A percentile compares a stretch with the other conserved stretches of the same genome.
Evolutionary conservation across 495 filamentous ascomycete genomes (phyloP).

Genomic region (Daldinia grandis): DNA sequence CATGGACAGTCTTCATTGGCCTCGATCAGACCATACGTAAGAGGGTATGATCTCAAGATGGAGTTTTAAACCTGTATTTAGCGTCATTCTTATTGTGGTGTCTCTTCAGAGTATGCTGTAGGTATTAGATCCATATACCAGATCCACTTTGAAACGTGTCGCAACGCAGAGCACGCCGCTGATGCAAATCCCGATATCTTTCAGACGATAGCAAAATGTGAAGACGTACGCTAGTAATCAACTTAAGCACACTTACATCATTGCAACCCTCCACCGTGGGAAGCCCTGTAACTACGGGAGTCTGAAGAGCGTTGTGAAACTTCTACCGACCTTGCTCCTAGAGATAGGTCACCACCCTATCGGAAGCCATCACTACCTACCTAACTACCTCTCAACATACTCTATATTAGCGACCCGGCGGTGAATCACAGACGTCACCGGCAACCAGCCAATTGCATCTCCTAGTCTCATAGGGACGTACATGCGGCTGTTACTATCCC

Average conservation of each 20-base stretch:
- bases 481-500: neutral
- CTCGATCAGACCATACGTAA: neutral
- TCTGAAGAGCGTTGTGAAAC: constrained; percentile 39
- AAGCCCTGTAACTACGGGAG: constrained; percentile 28
- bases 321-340: constrained; percentile 29
- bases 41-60: constrained; percentile 16
- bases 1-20: neutral
- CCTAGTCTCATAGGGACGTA: neutral
- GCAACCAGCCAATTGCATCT: constrained; percentile 1
- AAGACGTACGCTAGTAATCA: neutral
- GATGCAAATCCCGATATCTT: neutral
- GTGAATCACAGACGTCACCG: constrained; percentile 3
- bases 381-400: constrained; percentile 3
- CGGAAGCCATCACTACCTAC: constrained; percentile 2
- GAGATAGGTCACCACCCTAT: constrained; percentile 28
- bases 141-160: constrained; percentile 4
- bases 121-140: neutral
- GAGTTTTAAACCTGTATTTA: constrained; percentile 1
- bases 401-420: neutral
- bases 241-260: constrained; percentile 21
- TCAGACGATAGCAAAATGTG: neutral
- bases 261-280: constrained; percentile 21
- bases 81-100: constrained; percentile 18
- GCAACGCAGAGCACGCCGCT: neutral
- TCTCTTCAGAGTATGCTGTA: constrained; percentile 1